Evolutionary conservation across 257 asterid species (phyloP), one percentile per base, ranked within the genome.

Genomic region (Buddleja alternifolia): DNA sequence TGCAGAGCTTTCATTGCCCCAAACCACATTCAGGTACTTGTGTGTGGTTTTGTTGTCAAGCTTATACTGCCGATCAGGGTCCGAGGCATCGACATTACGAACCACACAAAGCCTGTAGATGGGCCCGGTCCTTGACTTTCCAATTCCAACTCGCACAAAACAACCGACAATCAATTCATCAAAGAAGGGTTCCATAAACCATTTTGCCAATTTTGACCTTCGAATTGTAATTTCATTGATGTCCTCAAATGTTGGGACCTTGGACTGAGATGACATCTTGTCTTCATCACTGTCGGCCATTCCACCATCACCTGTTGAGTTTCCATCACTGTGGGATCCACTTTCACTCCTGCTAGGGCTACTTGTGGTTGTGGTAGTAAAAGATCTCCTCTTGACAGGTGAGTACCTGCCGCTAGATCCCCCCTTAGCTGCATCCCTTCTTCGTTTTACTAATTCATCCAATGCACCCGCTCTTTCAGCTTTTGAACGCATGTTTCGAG

Each of bases 181-280:
- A 69, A 93, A 93, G 78, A 87, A 93, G 19, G 99, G 99, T 73
- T 93, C 99, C 99, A 93, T 88, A 63, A 90, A 88, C 99, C 97
- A 93, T 75, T 90, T 93, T 8, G 95, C 85, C 36, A 93, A 86
- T 75, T 90, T 93, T 29, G 99, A 93, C 74, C 97, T 86, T 16
- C 90, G 85, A 73, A 93, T 88, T 7, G 99, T 85, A 15, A 93
- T 87, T 63, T 89, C 99, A 80, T 74, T 90, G 60, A 93, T 84
- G 62, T 93, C 97, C 70, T 93, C 99, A 68, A 59, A 93, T 0
- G 87, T 84, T 66, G 94, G 95, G 70, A 83, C 68, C 72, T 85
- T 84, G 63, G 96, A 88, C 82, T 90, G 89, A 0, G 86, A 75
- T 8, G 86, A 76, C 34, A 77, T 59, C 79, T 88, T 93, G 37